Conservation (phyloP, 2,329 filamentous ascomycete genomes). For the Aaosphaeria pasadenensis region DNA sequence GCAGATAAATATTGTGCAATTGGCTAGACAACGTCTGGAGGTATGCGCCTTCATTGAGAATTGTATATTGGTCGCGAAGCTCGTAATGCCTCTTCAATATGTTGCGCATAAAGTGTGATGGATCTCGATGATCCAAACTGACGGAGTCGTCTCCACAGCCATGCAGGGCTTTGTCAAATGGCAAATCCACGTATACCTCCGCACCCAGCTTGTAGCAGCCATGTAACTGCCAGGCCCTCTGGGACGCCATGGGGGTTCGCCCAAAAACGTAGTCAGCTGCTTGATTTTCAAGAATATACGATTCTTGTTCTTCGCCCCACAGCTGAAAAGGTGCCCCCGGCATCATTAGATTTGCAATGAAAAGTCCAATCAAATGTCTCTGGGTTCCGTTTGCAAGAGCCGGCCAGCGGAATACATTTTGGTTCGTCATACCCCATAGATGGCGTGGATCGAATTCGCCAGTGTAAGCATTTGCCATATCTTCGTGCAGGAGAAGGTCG, state of each 20-base stretch:
- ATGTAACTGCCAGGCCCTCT: conserved; percentile 62
- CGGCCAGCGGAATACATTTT: conserved; percentile 66
- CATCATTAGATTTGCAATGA: conserved; percentile 58
- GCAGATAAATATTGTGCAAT: conserved; percentile 34
- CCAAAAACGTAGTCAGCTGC: conserved; percentile 65
- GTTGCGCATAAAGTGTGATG: conserved; percentile 59
- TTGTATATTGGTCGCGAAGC: conserved; percentile 55
- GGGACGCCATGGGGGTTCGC: conserved; percentile 60
- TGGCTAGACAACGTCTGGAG: conserved; percentile 57
- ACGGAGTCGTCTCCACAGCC: conserved; percentile 59
- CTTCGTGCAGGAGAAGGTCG: conserved; percentile 56
- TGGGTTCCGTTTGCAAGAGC: conserved; percentile 56
- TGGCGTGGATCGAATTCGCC: conserved; percentile 62
- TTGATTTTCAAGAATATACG: conserved; percentile 63
- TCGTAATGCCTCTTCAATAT: conserved; percentile 62
- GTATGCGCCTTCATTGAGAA: conserved; percentile 58
- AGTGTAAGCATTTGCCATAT: conserved; percentile 59
- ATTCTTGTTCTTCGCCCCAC: conserved; percentile 66
- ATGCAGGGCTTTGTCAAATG: conserved; percentile 50
- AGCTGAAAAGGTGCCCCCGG: conserved; percentile 60
- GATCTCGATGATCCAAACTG: conserved; percentile 61
- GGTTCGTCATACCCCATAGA: conserved; percentile 63
- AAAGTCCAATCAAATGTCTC: conserved; percentile 56
- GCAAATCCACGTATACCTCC: conserved; percentile 58
- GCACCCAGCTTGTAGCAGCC: conserved; percentile 60